Conservation (phyloP, 345 rosid species). For the Dovyalis caffra region DNA sequence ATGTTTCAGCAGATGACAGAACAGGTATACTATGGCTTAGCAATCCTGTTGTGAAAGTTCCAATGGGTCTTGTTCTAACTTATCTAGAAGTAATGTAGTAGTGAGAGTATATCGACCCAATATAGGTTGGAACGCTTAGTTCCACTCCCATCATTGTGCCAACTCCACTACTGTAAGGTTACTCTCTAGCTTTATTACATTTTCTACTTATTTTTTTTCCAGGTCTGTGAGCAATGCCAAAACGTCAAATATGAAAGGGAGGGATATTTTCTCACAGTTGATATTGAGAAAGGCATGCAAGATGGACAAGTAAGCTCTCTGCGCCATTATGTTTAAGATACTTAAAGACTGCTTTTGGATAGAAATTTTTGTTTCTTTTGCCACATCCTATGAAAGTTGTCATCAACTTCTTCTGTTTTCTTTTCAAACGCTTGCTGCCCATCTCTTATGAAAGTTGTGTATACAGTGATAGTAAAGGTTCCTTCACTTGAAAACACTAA, state of each 20-base stretch:
- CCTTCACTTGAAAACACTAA: not conserved
- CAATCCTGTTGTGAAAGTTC: not conserved
- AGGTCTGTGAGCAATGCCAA: slow-evolving; percentile 99
- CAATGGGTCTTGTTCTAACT: not conserved
- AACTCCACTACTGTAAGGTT: not conserved
- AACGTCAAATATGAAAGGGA: slow-evolving; percentile 85
- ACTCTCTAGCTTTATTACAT: not conserved
- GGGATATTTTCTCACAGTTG: slow-evolving; percentile 89
- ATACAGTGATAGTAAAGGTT: not conserved
- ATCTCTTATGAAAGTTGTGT: not conserved
- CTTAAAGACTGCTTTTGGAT: not conserved
- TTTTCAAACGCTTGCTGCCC: not conserved
- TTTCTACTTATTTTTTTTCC: slow-evolving; percentile 21
- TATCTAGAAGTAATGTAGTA: not conserved
- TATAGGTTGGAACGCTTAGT: not conserved
- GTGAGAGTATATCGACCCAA: not conserved
- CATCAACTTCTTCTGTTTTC: not conserved
- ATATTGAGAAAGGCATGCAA: slow-evolving; percentile 99
- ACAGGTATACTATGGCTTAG: slow-evolving; percentile 44
- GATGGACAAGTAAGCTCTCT: slow-evolving; percentile 81
- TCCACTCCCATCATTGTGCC: not conserved
- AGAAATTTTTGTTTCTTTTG: not conserved
- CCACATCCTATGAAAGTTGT: not conserved
- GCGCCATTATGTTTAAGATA: not conserved
- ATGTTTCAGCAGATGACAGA: slow-evolving; percentile 99